Evolutionary conservation across 371 early-diverging fungal species (phyloP), one percentile per base, ranked within the genome.

Genomic region (Rhizopus stolonifer): DNA sequence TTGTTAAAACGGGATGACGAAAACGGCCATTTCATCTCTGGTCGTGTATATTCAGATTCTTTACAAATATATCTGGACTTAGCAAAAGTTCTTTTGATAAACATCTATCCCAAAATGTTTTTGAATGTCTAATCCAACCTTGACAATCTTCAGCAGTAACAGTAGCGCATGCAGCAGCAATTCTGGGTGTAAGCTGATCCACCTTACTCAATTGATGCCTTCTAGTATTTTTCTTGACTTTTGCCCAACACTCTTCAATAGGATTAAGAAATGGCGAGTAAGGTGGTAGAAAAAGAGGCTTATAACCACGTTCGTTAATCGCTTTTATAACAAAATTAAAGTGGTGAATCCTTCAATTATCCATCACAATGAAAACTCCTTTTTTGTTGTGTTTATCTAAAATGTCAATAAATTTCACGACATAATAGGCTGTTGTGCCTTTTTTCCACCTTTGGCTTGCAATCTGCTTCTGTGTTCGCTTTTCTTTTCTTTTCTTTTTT

Each of bases 301-400:
- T 29, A 14, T 47, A 31, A 2, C 47, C 47, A 15, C 47, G 47
- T 29, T 23, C 5, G 22, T 47, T n/a, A n/a, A 29, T n/a, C 33
- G 31, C 17, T 18, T 15, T 21, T 23, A 45, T 4, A 10, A 29
- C 31, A 29, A 29, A 55, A n/a, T n/a, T 1, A 33, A 23, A 45
- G 38, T 45, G 46, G 21, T 46, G 46, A 11, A 53, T 46, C 22
- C 46, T 53, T n/a, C 46, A 45, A 14, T 34, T 53, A 8, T 53
- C 26, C 47, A 58, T 36, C 26, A 50, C 57, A 26, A 50, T 50
- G n/a, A 36, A 58, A 7, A 57, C 7, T 2, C 52, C 52, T 18
- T 58, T 51, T 33, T 51, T 52, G 19, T 58, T 17, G 8, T 58
- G 51, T 18, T 42, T 58, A 51, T 47, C 52, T n/a, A 58, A 23